Evolutionary conservation across 768 basidiomycete species (phyloP).

Genomic region (Auriscalpium orientale): DNA sequence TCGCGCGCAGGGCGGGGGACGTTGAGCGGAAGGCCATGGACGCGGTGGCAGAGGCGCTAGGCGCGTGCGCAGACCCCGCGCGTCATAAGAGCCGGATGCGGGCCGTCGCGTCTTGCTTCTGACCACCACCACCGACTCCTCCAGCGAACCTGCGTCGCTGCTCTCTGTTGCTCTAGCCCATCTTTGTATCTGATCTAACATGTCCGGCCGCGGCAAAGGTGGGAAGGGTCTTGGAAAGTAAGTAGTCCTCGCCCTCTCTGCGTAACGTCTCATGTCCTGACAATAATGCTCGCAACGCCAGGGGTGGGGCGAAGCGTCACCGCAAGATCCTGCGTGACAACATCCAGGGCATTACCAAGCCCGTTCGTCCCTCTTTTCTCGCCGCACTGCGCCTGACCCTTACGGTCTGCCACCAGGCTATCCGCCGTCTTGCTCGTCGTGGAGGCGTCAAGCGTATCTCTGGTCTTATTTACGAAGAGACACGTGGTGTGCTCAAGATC

Average conservation of each 20-base stretch:
- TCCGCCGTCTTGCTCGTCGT: conserved; percentile 52
- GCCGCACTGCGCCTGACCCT: neutral
- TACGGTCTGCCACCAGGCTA: conserved; percentile 23
- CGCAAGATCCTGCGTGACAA: conserved; percentile 41
- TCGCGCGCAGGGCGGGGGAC: neutral
- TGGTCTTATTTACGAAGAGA: conserved; percentile 57
- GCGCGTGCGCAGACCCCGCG: too few relatives aligned
- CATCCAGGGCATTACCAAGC: conserved; percentile 46
- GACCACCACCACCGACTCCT: too few relatives aligned
- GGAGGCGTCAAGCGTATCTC: conserved; percentile 63
- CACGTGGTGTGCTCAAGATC: conserved; percentile 57
- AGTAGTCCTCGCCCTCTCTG: neutral
- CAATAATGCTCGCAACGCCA: neutral
- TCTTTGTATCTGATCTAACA: conserved; percentile 3
- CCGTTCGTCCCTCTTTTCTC: conserved; percentile 8
- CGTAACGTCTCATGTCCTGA: conserved; percentile 3
- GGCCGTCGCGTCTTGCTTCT: too few relatives aligned
- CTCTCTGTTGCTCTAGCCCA: too few relatives aligned
- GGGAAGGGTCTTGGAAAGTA: conserved; percentile 40
- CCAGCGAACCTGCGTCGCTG: too few relatives aligned
- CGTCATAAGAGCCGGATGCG: too few relatives aligned
- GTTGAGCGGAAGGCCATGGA: neutral
- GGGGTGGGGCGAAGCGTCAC: conserved; percentile 39
- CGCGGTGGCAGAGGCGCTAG: too few relatives aligned
- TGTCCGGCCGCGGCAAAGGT: conserved; percentile 45